phyloP scores from a whole-genome alignment of 2,329 filamentous ascomycete genomes.

The Dryadomyces quercus-mongolicae region DNA sequence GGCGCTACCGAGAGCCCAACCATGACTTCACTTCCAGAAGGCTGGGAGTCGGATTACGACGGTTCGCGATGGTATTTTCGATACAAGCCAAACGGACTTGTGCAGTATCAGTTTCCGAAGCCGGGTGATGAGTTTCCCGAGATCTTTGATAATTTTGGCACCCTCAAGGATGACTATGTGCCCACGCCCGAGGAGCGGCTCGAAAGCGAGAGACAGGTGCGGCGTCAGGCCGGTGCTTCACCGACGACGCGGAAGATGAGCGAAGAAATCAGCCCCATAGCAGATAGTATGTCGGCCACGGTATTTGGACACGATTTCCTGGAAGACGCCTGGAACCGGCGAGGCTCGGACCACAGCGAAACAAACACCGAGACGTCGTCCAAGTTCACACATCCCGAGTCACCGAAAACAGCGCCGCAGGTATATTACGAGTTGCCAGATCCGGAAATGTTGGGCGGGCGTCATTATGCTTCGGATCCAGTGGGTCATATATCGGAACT shows the following conservation, averaged over 20 bases:
- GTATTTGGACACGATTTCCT: no score
- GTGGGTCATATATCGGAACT: conserved; percentile 36
- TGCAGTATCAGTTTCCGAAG: conserved; percentile 44
- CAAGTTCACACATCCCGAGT: not conserved
- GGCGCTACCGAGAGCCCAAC: not conserved
- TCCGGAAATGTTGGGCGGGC: conserved; percentile 8
- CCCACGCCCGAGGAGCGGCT: conserved; percentile 40
- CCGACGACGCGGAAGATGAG: no score
- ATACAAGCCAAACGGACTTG: conserved; percentile 39
- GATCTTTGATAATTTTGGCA: conserved; percentile 25
- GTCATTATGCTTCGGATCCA: conserved; percentile 21
- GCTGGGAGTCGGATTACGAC: conserved; percentile 48
- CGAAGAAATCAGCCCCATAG: no score
- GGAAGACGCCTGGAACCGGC: no score
- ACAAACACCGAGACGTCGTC: no score
- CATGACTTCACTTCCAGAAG: conserved; percentile 34
- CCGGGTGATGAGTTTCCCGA: conserved; percentile 47
- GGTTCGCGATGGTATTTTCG: conserved; percentile 45
- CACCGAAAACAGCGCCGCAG: conserved; percentile 18
- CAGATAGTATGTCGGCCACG: no score
- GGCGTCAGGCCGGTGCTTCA: conserved; percentile 13
- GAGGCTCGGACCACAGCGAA: no score
- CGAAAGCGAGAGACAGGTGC: conserved; percentile 37
- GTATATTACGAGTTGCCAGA: conserved; percentile 17
- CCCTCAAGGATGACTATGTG: conserved; percentile 17